Conservation (phyloP, 495 filamentous ascomycete genomes). For the Neurospora sp. region DNA sequence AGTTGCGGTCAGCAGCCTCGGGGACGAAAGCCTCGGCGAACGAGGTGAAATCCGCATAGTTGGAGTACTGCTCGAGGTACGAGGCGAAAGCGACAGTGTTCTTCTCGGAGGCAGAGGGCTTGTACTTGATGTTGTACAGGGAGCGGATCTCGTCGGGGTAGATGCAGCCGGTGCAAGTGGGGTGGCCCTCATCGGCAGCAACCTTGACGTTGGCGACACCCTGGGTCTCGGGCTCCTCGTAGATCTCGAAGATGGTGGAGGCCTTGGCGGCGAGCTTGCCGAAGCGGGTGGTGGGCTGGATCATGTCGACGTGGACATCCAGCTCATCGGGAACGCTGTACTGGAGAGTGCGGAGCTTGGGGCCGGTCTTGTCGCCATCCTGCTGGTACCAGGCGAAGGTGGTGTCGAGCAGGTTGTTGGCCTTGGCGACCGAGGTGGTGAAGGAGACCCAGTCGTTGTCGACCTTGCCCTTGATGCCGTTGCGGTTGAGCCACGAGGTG, state of each 20-base stretch:
- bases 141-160: slow-evolving; percentile 50
- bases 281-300: slow-evolving; percentile 63
- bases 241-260: slow-evolving; percentile 21
- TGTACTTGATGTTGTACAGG: slow-evolving; percentile 45
- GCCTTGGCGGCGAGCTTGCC: slow-evolving; percentile 19
- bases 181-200: slow-evolving; percentile 14
- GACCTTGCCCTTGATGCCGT: slow-evolving; percentile 38
- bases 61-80: slow-evolving; percentile 47
- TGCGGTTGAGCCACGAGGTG: slow-evolving; percentile 38
- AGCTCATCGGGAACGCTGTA: slow-evolving; percentile 56
- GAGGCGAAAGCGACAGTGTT: slow-evolving; percentile 35
- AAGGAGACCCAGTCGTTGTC: slow-evolving; percentile 41
- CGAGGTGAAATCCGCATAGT: slow-evolving; percentile 42
- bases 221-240: slow-evolving; percentile 1
- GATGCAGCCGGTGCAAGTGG: slow-evolving; percentile 35
- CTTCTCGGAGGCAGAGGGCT: slow-evolving; percentile 3
- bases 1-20: slow-evolving; percentile 38
- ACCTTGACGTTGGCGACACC: slow-evolving; percentile 2
- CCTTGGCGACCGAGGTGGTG: slow-evolving; percentile 33
- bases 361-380: slow-evolving; percentile 24
- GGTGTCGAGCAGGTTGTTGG: slow-evolving; percentile 39
- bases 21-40: slow-evolving; percentile 46
- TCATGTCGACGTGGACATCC: slow-evolving; percentile 48
- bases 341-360: slow-evolving; percentile 43
- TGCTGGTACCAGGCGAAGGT: slow-evolving; percentile 32